A percentile compares a stretch with the other conserved stretches of the same genome.
Evolutionary conservation across 2,329 filamentous ascomycete genomes (phyloP).

Genomic region (Penicillium paneum): DNA sequence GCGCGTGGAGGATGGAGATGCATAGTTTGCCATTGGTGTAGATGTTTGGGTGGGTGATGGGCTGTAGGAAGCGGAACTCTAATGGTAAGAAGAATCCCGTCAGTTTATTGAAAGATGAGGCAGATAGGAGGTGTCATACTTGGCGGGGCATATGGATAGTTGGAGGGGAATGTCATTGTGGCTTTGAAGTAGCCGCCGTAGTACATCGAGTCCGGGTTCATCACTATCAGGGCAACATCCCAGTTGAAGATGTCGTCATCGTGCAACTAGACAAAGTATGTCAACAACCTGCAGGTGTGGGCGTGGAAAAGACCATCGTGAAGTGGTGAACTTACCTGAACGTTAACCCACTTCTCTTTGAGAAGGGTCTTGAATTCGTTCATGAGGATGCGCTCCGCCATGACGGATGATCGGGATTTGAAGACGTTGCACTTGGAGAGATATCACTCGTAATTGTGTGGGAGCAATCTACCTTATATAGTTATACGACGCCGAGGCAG

Average conservation of each 20-base stretch:
- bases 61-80: conserved; percentile 77
- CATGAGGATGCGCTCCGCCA: conserved; percentile 80
- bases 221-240: conserved; percentile 83
- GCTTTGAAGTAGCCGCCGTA: conserved; percentile 91
- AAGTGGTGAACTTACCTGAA: conserved; percentile 59
- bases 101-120: not conserved
- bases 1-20: conserved; percentile 92
- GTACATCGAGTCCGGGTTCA: conserved; percentile 89
- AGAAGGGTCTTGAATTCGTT: conserved; percentile 77
- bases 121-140: conserved; percentile 38
- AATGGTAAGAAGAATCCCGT: not conserved
- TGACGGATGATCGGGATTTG: conserved; percentile 16
- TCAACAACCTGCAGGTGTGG: not conserved
- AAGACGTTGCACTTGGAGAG: not conserved
- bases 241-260: conserved; percentile 83
- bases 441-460: not conserved
- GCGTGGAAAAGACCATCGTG: not conserved
- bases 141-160: conserved; percentile 87
- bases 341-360: conserved; percentile 91
- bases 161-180: conserved; percentile 78
- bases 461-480: not conserved
- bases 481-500: not conserved
- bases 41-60: conserved; percentile 89
- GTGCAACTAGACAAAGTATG: conserved; percentile 55
- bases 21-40: conserved; percentile 87